phyloP scores from a whole-genome alignment of 2,329 filamentous ascomycete genomes.

The Pseudofabraea citricarpa region DNA sequence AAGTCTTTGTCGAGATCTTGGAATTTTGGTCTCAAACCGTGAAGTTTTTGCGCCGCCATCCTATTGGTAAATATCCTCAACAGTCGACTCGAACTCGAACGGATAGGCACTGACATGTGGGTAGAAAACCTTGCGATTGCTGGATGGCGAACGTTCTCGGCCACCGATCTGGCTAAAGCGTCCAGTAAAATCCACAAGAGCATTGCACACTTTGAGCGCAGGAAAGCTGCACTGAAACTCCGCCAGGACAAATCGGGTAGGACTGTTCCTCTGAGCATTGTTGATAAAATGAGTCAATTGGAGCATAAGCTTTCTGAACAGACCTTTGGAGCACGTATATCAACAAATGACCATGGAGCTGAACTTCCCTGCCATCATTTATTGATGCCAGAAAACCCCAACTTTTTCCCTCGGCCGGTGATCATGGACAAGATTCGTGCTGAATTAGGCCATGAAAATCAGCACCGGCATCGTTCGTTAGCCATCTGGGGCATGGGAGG shows the following conservation, averaged over 20 bases:
- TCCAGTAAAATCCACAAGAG: background rate
- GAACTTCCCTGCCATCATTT: background rate
- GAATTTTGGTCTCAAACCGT: background rate
- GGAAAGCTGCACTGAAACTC: background rate
- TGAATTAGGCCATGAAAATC: background rate
- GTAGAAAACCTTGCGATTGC: background rate
- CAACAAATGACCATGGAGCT: too few relatives aligned
- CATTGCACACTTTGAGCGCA: background rate
- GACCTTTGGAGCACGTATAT: background rate
- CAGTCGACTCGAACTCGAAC: too few relatives aligned
- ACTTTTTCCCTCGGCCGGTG: background rate
- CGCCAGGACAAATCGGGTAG: background rate
- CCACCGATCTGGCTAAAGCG: background rate
- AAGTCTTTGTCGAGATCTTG: conserved; percentile 2
- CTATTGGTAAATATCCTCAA: too few relatives aligned
- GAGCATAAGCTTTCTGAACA: background rate
- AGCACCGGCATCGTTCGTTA: background rate
- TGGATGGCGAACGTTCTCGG: background rate
- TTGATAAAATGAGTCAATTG: too few relatives aligned
- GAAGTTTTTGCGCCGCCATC: background rate
- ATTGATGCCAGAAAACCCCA: background rate
- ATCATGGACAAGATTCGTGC: background rate
- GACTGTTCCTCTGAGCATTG: too few relatives aligned
- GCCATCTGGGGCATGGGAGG: background rate
- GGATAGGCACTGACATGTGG: too few relatives aligned